Percentiles rank a stretch among this genome's conserved stretches.
These are phyloP conservation scores for Mimosa pudica DNA, from an alignment of 306 rosid species.

Conservation along the genomic window DNA sequence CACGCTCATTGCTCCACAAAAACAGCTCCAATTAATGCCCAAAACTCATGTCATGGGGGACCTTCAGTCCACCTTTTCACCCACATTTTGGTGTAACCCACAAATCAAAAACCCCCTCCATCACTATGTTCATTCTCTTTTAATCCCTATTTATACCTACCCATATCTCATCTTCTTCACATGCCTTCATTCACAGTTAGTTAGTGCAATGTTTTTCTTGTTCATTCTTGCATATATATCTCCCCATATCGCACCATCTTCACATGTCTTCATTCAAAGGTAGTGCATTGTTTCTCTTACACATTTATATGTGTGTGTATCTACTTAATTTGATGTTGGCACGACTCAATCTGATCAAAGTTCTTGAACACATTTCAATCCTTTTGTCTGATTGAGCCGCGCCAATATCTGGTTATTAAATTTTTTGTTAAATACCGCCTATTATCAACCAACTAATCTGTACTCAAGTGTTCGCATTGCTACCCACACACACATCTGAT, in stretches of 20 bases:
- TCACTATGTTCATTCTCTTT: background rate
- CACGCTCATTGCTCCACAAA: background rate
- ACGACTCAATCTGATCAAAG: slow-evolving; percentile 52
- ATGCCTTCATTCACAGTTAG: too few species aligned
- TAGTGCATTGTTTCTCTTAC: background rate
- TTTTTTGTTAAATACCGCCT: too few species aligned
- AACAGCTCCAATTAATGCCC: background rate
- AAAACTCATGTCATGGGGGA: slow-evolving; percentile 14
- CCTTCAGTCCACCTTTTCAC: slow-evolving; percentile 15
- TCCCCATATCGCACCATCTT: background rate
- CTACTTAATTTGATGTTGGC: slow-evolving; percentile 46
- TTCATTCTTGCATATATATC: too few species aligned
- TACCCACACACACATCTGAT: background rate
- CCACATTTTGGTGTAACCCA: slow-evolving; percentile 16
- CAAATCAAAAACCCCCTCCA: background rate
- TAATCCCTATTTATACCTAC: background rate
- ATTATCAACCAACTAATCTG: too few species aligned
- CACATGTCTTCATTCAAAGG: background rate
- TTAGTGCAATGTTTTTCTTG: too few species aligned
- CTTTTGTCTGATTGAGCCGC: slow-evolving; percentile 55
- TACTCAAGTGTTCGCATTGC: too few species aligned
- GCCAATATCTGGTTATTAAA: slow-evolving; percentile 43
- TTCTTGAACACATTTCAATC: slow-evolving; percentile 28
- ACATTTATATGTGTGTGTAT: background rate
- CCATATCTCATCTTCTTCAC: background rate